A percentile compares a stretch with the other conserved stretches of the same genome.
These are phyloP conservation scores for Boletus chippewaensis DNA, from an alignment of 1,284 basidiomycete genomes.

Conservation along the genomic window DNA sequence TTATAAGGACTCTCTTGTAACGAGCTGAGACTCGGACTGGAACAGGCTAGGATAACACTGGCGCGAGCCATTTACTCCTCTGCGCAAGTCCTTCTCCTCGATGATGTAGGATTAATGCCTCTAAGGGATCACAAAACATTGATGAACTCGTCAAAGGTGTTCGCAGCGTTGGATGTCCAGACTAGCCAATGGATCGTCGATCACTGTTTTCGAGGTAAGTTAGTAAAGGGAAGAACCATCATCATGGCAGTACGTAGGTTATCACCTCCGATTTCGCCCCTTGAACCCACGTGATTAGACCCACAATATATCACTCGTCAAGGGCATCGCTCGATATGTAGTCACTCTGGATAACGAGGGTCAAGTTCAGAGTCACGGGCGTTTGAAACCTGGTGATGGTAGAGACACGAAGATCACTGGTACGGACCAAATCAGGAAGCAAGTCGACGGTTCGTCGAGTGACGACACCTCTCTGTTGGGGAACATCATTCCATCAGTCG, in stretches of 20 bases:
- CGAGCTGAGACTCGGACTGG: background rate
- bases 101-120: constrained; percentile 31
- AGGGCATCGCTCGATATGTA: constrained; percentile 51
- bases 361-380: constrained; percentile 36
- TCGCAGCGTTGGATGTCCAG: constrained; percentile 37
- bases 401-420: background rate
- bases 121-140: background rate
- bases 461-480: background rate
- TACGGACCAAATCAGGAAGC: background rate
- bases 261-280: background rate
- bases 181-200: constrained; percentile 74
- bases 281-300: constrained; percentile 35
- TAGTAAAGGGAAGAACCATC: constrained; percentile 64
- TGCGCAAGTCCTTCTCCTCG: constrained; percentile 34
- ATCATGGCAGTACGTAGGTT: constrained; percentile 52
- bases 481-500: background rate
- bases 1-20: no score
- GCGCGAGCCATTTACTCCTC: constrained; percentile 38
- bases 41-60: constrained; percentile 36
- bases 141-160: constrained; percentile 25
- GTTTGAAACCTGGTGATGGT: constrained; percentile 18
- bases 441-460: background rate
- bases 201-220: constrained; percentile 63
- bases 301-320: constrained; percentile 56
- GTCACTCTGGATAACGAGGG: constrained; percentile 48